Evolutionary conservation across 164 flowering plant species (phyloP).

Genomic region (Liquidambar formosana): DNA sequence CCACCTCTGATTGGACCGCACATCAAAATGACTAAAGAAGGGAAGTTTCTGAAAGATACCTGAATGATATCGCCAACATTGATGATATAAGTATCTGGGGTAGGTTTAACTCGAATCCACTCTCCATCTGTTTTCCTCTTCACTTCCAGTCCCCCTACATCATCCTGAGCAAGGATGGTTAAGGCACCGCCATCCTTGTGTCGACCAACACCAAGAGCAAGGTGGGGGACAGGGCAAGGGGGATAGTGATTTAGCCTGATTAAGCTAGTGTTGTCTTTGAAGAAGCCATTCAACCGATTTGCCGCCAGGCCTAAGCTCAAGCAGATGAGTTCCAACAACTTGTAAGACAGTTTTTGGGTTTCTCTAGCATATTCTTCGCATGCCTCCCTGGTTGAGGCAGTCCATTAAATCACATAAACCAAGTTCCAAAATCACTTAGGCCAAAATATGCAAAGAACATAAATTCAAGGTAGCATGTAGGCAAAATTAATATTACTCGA

Average conservation of each 20-base stretch:
- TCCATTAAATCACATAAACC: background rate
- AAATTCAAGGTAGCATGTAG: no score
- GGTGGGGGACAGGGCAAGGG: slow-evolving; percentile 37
- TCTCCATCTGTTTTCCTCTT: slow-evolving; percentile 35
- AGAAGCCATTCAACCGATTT: slow-evolving; percentile 29
- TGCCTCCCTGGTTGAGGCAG: slow-evolving; percentile 18
- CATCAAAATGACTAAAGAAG: no score
- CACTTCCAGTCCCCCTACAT: slow-evolving; percentile 40
- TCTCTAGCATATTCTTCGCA: slow-evolving; percentile 22
- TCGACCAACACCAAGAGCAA: slow-evolving; percentile 42
- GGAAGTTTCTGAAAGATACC: slow-evolving; percentile 10
- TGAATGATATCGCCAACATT: slow-evolving; percentile 43
- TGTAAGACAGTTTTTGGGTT: slow-evolving; percentile 26
- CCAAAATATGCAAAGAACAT: no score
- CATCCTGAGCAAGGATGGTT: slow-evolving; percentile 38
- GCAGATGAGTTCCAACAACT: slow-evolving; percentile 30
- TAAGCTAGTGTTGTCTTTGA: slow-evolving; percentile 35
- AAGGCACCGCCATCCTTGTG: slow-evolving; percentile 45
- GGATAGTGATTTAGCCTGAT: slow-evolving; percentile 45
- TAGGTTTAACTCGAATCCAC: slow-evolving; percentile 36
- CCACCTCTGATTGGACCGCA: no score
- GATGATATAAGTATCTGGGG: slow-evolving; percentile 32
- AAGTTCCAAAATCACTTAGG: background rate
- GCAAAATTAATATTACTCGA: no score
- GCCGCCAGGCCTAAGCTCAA: slow-evolving; percentile 30